Base-by-base conservation (phyloP, 345 rosid species). In the Eutrema japonicum region DNA sequence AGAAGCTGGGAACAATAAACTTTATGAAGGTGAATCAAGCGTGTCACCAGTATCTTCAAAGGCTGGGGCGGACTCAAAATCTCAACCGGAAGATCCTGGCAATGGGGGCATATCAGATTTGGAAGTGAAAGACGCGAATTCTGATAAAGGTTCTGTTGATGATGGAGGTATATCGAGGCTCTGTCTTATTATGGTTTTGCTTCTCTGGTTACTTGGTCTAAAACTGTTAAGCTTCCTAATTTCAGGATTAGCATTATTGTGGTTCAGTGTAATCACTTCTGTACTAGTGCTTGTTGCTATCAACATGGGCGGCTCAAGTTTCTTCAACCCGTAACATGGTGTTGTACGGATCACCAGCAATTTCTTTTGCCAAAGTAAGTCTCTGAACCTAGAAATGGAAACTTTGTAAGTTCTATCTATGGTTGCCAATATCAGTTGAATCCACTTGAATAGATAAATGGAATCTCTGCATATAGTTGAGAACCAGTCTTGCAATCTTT, bases 251-350 rank as follows among this genome's bases (percentile, higher is more conserved):
- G 76, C 79, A 35, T 73, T 95, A 66, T 30, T 90, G 43, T 89
- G 98, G 96, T 79, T 95, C 51, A 80, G 94, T 13, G 86, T 85
- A 64, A 66, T 92, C 35, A 87, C 99, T 22, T 85, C 89, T 82
- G 77, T 86, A 64, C 77, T 83, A 43, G 90, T 85, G 66, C 79
- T 95, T 36, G 85, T 87, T 77, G 91, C 99, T 81, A 46, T 92
- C 62, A 92, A 72, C 76, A 76, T 85, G 77, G 83, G 84, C 27
- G 88, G 88, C 70, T 85, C 97, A 67, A 79, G 88, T 83, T 82
- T 90, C 74, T 95, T 95, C 88, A 92, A 92, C 79, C 98, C 99
- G 77, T 95, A 83, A 87, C 53, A 37, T 51, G 76, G 73, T 52
- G 46, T 59, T 56, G 52, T 46, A 41, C 56, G 57, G 47, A 65